Conservation (phyloP, 768 basidiomycete species). For the Rhodotorula graminis region DNA sequence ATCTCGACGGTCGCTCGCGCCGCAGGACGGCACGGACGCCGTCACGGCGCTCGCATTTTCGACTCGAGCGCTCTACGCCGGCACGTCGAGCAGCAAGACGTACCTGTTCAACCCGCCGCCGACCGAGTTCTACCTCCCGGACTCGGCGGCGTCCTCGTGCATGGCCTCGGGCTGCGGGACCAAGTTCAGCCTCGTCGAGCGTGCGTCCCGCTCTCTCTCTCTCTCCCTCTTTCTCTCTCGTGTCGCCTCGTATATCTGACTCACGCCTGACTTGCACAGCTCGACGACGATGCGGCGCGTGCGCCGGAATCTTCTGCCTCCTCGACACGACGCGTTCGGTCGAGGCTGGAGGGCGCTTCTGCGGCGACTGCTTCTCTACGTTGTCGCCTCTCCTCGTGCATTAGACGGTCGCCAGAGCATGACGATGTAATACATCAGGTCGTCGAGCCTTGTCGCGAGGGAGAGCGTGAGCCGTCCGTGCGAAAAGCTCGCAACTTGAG, state of each 20-base stretch:
- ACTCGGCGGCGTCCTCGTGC: background rate
- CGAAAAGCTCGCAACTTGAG: too few relatives aligned
- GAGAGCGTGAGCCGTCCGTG: too few relatives aligned
- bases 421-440: too few relatives aligned
- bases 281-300: background rate
- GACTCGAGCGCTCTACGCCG: slow-evolving; percentile 3
- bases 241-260: too few relatives aligned
- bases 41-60: slow-evolving; percentile 4
- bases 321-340: background rate
- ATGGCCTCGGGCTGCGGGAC: slow-evolving; percentile 5
- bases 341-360: slow-evolving; percentile 2
- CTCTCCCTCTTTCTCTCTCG: too few relatives aligned
- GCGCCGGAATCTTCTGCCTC: slow-evolving; percentile 3
- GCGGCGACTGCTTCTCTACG: background rate
- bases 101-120: background rate
- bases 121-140: slow-evolving; percentile 2
- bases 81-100: background rate
- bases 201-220: background rate
- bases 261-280: background rate
- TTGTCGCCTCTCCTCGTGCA: background rate
- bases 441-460: too few relatives aligned
- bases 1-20: too few relatives aligned
- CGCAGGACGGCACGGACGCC: background rate
- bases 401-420: too few relatives aligned
- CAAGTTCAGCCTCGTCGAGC: slow-evolving; percentile 8